A percentile compares a stretch with the other conserved stretches of the same genome.
phyloP scores from a whole-genome alignment of 2,329 filamentous ascomycete genomes.

The Phaeosphaeriaceae sp. region DNA sequence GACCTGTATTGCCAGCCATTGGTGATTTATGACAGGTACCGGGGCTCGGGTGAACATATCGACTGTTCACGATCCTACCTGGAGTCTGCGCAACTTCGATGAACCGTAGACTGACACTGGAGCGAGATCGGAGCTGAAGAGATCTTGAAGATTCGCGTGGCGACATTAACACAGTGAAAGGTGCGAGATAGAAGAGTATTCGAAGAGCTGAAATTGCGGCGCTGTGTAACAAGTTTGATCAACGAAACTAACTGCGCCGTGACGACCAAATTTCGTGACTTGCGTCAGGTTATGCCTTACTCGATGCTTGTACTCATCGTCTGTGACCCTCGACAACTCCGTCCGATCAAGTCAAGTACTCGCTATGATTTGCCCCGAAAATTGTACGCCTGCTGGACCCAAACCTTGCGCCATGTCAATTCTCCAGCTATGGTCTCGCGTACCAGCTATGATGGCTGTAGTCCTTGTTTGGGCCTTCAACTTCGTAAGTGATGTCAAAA shows the following conservation, averaged over 20 bases:
- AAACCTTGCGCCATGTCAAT: background rate
- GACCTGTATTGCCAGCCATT: constrained; percentile 1
- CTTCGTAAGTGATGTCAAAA: constrained; percentile 64
- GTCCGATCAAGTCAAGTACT: background rate
- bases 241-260: background rate
- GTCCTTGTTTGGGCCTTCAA: constrained; percentile 76
- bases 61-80: too few species aligned
- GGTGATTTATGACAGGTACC: too few species aligned
- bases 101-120: background rate
- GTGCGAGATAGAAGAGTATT: background rate
- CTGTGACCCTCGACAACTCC: background rate
- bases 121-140: background rate
- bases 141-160: background rate
- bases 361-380: background rate
- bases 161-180: background rate
- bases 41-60: background rate
- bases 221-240: background rate
- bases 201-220: background rate
- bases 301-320: background rate
- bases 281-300: background rate
- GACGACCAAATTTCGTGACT: background rate
- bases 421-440: constrained; percentile 17
- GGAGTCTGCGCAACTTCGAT: background rate
- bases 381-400: background rate
- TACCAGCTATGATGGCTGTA: constrained; percentile 60